Percentiles rank a stretch among this genome's conserved stretches.
These are phyloP conservation scores for Melanomma pulvis-pyrius DNA, from an alignment of 495 filamentous ascomycete species.

Conservation along the genomic window DNA sequence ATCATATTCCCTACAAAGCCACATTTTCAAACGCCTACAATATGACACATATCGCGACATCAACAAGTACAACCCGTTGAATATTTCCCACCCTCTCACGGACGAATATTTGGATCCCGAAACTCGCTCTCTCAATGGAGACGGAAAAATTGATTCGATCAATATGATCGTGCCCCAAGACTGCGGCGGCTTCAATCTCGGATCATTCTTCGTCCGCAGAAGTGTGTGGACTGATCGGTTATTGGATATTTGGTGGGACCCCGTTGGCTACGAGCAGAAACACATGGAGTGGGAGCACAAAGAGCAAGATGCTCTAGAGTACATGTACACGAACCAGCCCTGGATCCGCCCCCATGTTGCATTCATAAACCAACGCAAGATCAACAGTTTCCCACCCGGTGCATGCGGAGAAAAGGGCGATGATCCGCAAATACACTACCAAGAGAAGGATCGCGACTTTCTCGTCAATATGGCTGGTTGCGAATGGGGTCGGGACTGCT, in stretches of 20 bases:
- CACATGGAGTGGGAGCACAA: slow-evolving; percentile 99
- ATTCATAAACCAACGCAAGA: slow-evolving; percentile 87
- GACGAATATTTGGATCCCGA: slow-evolving; percentile 73
- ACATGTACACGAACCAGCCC: slow-evolving; percentile 86
- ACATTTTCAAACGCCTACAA: slow-evolving; percentile 81
- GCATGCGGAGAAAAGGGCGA: slow-evolving; percentile 81
- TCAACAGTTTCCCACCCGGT: slow-evolving; percentile 91
- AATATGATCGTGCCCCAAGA: slow-evolving; percentile 91
- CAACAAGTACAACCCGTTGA: slow-evolving; percentile 91
- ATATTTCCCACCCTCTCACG: slow-evolving; percentile 81
- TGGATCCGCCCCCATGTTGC: slow-evolving; percentile 89
- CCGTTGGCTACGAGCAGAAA: slow-evolving; percentile 95
- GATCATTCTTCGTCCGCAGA: slow-evolving; percentile 88
- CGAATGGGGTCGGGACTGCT: slow-evolving; percentile 94
- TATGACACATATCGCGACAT: slow-evolving; percentile 90
- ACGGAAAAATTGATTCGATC: slow-evolving; percentile 72
- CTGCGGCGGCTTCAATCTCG: slow-evolving; percentile 94
- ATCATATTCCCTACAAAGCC: slow-evolving; percentile 82
- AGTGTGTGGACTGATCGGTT: slow-evolving; percentile 88
- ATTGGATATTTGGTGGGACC: slow-evolving; percentile 98
- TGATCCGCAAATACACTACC: slow-evolving; percentile 80
- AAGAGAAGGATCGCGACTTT: slow-evolving; percentile 83
- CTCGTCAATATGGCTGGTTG: slow-evolving; percentile 99
- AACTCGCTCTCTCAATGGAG: slow-evolving; percentile 71
- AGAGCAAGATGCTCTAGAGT: slow-evolving; percentile 92